Conservation (phyloP, 192 early-diverging fungal genomes). For the Coemansia sp. region DNA sequence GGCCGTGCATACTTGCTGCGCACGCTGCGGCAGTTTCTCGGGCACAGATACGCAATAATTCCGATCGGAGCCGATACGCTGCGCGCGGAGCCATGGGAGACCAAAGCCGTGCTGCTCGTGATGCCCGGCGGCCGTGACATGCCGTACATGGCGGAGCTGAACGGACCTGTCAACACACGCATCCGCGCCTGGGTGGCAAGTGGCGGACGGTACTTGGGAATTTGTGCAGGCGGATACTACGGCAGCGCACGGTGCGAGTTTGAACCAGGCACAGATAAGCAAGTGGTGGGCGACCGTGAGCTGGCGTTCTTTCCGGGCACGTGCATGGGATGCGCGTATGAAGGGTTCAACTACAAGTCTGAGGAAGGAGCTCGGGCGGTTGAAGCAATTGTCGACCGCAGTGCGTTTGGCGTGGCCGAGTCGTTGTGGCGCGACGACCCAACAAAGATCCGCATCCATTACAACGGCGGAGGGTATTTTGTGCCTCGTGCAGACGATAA, state of each 20-base stretch:
- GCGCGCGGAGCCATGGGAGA: conserved; percentile 80
- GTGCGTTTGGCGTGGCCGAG: conserved; percentile 20
- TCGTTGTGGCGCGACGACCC: conserved; percentile 49
- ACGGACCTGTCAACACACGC: conserved; percentile 59
- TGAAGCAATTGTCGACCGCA: conserved; percentile 44
- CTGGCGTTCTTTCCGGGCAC: conserved; percentile 70
- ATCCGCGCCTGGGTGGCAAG: conserved; percentile 66
- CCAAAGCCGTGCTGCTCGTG: conserved; percentile 80
- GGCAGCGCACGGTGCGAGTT: conserved; percentile 71
- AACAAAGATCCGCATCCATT: conserved; percentile 55
- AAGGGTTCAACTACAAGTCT: conserved; percentile 83
- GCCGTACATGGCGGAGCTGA: conserved; percentile 75
- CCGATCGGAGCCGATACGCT: conserved; percentile 74
- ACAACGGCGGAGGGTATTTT: conserved; percentile 77
- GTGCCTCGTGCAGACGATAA: conserved; percentile 25
- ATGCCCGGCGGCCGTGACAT: conserved; percentile 88
- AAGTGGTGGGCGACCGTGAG: conserved; percentile 74
- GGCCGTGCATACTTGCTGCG: conserved; percentile 34
- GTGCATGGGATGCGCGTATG: conserved; percentile 71
- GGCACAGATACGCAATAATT: conserved; percentile 85
- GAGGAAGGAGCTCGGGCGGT: conserved; percentile 73
- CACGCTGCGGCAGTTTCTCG: conserved; percentile 75
- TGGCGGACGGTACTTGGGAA: conserved; percentile 88
- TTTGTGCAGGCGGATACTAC: conserved; percentile 93
- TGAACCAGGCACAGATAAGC: conserved; percentile 61